Conservation (phyloP, 805 yeast genomes). For the Brettanomyces nanus region DNA sequence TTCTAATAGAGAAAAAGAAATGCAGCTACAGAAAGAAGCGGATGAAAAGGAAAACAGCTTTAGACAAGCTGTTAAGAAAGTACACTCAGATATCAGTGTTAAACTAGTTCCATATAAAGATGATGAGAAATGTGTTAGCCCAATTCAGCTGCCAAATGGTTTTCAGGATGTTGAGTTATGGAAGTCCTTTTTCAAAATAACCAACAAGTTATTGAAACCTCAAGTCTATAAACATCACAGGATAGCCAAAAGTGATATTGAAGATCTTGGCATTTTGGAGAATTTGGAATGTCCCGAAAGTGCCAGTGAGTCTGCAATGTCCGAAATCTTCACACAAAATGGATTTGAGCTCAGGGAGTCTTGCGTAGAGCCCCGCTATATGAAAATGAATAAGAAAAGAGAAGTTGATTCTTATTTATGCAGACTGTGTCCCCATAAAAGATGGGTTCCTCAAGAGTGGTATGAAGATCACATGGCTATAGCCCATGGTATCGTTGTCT, state of each 20-base stretch:
- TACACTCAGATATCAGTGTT: too few species aligned
- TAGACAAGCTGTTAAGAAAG: too few species aligned
- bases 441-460: constrained; percentile 11
- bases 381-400: constrained; percentile 2
- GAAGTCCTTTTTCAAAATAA: background rate
- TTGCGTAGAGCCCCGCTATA: constrained; percentile 9
- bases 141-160: too few species aligned
- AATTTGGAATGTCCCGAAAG: constrained; percentile 14
- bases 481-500: constrained; percentile 18
- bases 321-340: constrained; percentile 2
- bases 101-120: too few species aligned
- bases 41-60: background rate
- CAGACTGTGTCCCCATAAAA: constrained; percentile 15
- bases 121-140: too few species aligned
- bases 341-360: constrained; percentile 5
- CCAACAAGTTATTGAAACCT: constrained; percentile 8
- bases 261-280: background rate
- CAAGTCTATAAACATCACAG: constrained; percentile 14
- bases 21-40: background rate
- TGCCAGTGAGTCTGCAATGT: constrained; percentile 7
- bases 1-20: background rate
- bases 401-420: constrained; percentile 9
- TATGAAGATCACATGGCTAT: constrained; percentile 15
- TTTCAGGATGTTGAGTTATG: background rate
- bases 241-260: constrained; percentile 4